Conservation (phyloP, 2,329 filamentous ascomycete species). For the Tolypocladium sp. region DNA sequence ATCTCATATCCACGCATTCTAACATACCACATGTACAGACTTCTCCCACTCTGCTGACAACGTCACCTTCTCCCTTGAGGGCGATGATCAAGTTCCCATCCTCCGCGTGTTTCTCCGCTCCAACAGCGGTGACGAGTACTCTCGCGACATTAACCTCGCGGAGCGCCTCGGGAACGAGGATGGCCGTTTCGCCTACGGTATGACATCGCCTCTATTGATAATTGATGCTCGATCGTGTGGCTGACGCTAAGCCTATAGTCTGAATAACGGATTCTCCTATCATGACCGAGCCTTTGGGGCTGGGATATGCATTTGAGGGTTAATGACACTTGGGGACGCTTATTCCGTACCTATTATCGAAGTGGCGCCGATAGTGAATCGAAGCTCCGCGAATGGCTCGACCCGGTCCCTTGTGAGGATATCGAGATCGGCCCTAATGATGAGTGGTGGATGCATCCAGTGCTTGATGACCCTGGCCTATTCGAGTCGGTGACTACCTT, state of each 20-base stretch:
- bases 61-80: not conserved
- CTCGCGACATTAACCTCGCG: not conserved
- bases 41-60: not conserved
- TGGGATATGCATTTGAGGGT: not conserved
- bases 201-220: not conserved
- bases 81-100: not conserved
- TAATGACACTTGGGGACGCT: not conserved
- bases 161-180: not conserved
- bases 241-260: not conserved
- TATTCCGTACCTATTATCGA: not conserved
- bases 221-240: not conserved
- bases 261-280: not conserved
- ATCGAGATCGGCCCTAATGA: too few species aligned
- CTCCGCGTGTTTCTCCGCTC: not conserved
- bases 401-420: too few species aligned
- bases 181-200: not conserved
- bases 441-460: too few species aligned
- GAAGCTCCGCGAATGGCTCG: not conserved
- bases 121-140: not conserved
- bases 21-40: not conserved
- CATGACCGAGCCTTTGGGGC: not conserved
- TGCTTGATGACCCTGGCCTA: too few species aligned
- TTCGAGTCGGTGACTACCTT: too few species aligned
- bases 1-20: not conserved
- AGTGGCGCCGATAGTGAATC: not conserved